These are phyloP conservation scores for Globisporangium rhizosaccharum DNA, from an alignment of 352 stramenopile genomes.

Conservation along the genomic window DNA sequence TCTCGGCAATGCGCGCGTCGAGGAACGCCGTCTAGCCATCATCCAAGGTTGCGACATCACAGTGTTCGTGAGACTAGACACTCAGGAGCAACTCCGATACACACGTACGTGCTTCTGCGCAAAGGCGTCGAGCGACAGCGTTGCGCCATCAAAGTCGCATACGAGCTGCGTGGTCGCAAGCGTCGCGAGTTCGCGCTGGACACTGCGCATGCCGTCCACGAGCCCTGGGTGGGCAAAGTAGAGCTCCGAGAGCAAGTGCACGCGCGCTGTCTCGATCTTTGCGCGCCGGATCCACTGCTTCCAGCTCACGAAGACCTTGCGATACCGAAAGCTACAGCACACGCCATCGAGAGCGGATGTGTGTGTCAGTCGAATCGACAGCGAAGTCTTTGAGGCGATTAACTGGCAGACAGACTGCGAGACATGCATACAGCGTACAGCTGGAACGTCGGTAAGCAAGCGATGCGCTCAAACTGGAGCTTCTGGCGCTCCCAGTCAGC, in stretches of 20 bases:
- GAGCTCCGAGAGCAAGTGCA: constrained; percentile 31
- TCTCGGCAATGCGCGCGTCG: constrained; percentile 9
- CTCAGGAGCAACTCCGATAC: too few relatives aligned
- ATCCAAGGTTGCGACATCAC: background rate
- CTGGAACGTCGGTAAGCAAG: constrained; percentile 39
- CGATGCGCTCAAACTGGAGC: constrained; percentile 34
- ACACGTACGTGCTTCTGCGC: constrained; percentile 33
- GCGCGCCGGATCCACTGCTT: constrained; percentile 39
- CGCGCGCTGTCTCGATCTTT: constrained; percentile 38
- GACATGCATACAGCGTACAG: constrained; percentile 19
- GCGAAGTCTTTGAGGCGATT: background rate
- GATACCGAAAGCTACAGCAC: constrained; percentile 48
- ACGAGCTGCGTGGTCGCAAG: constrained; percentile 31
- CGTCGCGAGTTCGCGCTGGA: constrained; percentile 23
- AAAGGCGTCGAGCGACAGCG: constrained; percentile 26
- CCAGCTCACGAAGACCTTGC: constrained; percentile 57
- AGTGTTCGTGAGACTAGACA: too few relatives aligned
- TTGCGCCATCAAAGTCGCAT: constrained; percentile 42
- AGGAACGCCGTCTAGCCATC: constrained; percentile 12
- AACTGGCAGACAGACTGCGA: background rate
- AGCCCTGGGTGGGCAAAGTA: constrained; percentile 50
- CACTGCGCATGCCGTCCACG: constrained; percentile 24
- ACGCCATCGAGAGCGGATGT: too few relatives aligned
- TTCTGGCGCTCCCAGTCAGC: constrained; percentile 51
- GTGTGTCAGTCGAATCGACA: background rate